phyloP scores from a whole-genome alignment of 192 early-diverging fungal species.

The Podila epigama region DNA sequence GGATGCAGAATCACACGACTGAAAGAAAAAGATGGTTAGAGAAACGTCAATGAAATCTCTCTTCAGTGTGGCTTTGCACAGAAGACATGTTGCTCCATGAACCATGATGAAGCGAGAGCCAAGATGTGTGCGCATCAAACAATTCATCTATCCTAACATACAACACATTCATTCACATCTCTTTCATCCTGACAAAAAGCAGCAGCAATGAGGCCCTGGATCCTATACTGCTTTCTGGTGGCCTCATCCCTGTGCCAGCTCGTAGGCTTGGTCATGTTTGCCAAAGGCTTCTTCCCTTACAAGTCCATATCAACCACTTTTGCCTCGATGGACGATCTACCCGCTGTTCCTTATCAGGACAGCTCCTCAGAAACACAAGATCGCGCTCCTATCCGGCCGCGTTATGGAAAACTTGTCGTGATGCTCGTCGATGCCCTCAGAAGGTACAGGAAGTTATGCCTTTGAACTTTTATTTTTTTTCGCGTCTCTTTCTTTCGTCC shows the following conservation, averaged over 20 bases:
- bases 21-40: too few relatives aligned
- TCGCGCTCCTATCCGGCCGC: slow-evolving; percentile 17
- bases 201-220: slow-evolving; percentile 35
- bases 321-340: slow-evolving; percentile 52
- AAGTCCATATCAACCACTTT: slow-evolving; percentile 72
- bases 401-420: slow-evolving; percentile 67
- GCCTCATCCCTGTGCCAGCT: slow-evolving; percentile 56
- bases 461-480: neutral
- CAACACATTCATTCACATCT: neutral
- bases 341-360: slow-evolving; percentile 11
- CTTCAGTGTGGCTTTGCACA: too few relatives aligned
- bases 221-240: slow-evolving; percentile 20
- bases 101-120: too few relatives aligned
- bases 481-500: slow-evolving; percentile 47
- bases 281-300: slow-evolving; percentile 83
- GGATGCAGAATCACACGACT: too few relatives aligned
- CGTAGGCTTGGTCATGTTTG: slow-evolving; percentile 68
- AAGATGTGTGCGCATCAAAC: too few relatives aligned
- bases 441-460: slow-evolving; percentile 48
- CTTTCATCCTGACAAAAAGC: neutral
- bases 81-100: too few relatives aligned
- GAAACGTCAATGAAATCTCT: too few relatives aligned
- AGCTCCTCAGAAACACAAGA: neutral
- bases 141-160: too few relatives aligned
- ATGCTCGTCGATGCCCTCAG: slow-evolving; percentile 79